These are phyloP conservation scores for Biscogniauxia mediterranea DNA, from an alignment of 2,329 filamentous ascomycete species.

Conservation along the genomic window DNA sequence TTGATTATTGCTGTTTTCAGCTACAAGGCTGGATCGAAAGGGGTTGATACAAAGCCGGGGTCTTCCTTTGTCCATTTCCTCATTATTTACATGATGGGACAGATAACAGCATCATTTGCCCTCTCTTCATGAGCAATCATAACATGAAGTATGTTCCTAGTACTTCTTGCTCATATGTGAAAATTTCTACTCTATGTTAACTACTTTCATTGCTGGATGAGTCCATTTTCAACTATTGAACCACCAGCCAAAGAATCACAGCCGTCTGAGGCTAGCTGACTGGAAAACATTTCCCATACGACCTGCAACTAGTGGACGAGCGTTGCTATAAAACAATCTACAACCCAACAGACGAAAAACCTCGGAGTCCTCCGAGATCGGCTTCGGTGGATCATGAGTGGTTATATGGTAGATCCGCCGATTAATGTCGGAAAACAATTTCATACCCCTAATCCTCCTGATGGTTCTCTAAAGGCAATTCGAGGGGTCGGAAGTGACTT, in stretches of 20 bases:
- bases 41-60: conserved; percentile 15
- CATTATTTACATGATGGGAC: conserved; percentile 17
- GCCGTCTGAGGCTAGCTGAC: neutral
- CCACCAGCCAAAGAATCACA: neutral
- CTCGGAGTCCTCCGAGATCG: neutral
- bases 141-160: neutral
- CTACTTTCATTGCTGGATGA: neutral
- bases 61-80: conserved; percentile 16
- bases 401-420: neutral
- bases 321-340: neutral
- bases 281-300: neutral
- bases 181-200: neutral
- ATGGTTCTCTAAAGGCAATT: neutral
- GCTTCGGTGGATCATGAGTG: neutral
- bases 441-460: neutral
- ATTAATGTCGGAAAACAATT: neutral
- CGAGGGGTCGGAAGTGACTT: neutral
- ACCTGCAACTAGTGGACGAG: neutral
- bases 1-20: conserved; percentile 17
- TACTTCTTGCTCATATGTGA: neutral
- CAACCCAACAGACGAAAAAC: neutral
- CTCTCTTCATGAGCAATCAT: neutral
- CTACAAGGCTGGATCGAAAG: neutral
- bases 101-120: neutral
- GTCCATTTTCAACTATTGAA: neutral